Base-by-base conservation (phyloP, 2,329 filamentous ascomycete genomes). In the Juglanconis sp. region DNA sequence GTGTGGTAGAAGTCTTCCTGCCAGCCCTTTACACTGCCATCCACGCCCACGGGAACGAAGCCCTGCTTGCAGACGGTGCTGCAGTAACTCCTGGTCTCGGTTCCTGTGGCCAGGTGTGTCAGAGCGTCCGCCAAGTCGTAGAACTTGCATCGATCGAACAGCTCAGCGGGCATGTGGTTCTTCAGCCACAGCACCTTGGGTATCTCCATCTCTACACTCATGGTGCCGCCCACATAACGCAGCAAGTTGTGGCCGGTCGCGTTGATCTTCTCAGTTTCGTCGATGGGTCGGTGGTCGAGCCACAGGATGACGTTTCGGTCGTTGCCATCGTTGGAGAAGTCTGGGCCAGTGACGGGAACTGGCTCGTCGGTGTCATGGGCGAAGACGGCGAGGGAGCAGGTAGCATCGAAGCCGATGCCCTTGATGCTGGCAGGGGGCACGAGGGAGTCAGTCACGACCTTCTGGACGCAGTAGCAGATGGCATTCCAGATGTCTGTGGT, bases 131-230 rank as follows among this genome's bases (percentile, higher is more conserved):
- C 88, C 69, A 99, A 77, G 71, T 99, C 95, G 74, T 96, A 99
- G 72, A 99, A 99, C 76, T 96, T 97, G 86, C 93, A 97, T 64
- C 89, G 87, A 59, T 88, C 87, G 69, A 98, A 99, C 15, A 95
- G 81, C 69, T 96, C 91, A 58, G 89, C 83, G 2, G 95, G 90
- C 95, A 99, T 98, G 77, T 98, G 86, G 76, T 96, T 96, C 83
- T 98, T 98, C 71, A 99, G 83, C 95, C 95, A 99, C 60, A 98
- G 82, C 1, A 97, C 91, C 78, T 99, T 99, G 65, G 95, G 95
- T 59, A 99, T 96, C 75, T 99, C 95, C 95, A 99, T 99, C 80
- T 99, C 95, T 66, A 97, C 94, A 73, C 92, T 96, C 95, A 99
- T 99, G 73, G 90, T 94, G 65, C 95, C 95, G 67, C 95, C 95